Base-by-base conservation (phyloP, 1,284 basidiomycete species). In the Apiotrichum gamsii region DNA sequence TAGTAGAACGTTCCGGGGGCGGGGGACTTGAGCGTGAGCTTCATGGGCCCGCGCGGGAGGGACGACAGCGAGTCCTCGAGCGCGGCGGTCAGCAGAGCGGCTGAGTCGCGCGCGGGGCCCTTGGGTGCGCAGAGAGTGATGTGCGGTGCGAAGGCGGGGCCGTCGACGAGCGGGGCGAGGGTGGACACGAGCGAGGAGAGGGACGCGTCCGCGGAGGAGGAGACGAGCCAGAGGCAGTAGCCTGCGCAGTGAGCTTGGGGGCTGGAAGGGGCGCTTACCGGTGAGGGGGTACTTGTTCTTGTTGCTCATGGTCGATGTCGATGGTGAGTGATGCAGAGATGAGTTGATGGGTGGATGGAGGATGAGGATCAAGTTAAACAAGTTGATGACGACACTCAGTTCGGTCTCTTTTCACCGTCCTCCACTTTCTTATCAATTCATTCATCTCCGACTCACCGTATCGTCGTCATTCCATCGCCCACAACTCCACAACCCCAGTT, bases 71-170 rank as follows among this genome's bases (percentile, higher is more conserved):
- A 47, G 8, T 9, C 25, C 31, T 39, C 21, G 8, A 51, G 37
- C 10, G 46, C 39, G 14, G 16, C 29, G 14, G 25, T 30, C 14
- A 54, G 29, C 2, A 19, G 31, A 14, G 39, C n/a, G 9, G 38
- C 8, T 9, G 29, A 16, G 14, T 15, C 23, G 28, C 32, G 31
- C 5, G 37, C 20, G 8, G 25, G 32, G 32, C 40, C 44, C 18
- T 60, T 52, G 4, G 60, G 56, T 16, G 52, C 42, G 14, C 60
- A 47, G 10, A 67, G 54, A 1, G 65, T 67, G 46, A 67, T 60
- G 47, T 67, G 65, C 1, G 65, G 62, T 14, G 15, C 25, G 49
- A 67, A 67, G 4, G 37, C 28, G 1, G 65, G 63, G 1, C 58
- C 57, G 6, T 25, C 35, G 3, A 42, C 31, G 34, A 54, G 47